Conservation (phyloP, 192 early-diverging fungal genomes). For the Coemansia interrupta region DNA sequence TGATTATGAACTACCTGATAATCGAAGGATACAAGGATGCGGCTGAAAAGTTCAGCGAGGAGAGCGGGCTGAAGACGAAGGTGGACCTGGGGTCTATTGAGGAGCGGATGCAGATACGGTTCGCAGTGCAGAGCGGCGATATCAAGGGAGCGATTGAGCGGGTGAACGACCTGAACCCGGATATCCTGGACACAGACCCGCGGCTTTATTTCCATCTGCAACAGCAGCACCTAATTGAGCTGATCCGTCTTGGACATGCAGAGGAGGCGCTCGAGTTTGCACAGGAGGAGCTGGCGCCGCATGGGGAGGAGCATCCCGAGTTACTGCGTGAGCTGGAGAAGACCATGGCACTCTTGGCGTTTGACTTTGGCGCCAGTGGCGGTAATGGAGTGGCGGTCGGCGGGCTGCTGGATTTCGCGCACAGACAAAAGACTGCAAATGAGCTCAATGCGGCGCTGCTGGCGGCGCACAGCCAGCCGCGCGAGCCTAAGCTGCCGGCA, state of each 20-base stretch:
- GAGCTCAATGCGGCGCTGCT: slow-evolving; percentile 95
- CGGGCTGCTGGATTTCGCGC: slow-evolving; percentile 81
- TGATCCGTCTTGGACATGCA: slow-evolving; percentile 78
- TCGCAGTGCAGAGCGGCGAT: slow-evolving; percentile 84
- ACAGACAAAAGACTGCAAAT: slow-evolving; percentile 87
- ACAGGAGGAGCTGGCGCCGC: slow-evolving; percentile 94
- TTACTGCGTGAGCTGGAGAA: slow-evolving; percentile 91
- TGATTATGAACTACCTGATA: slow-evolving; percentile 98
- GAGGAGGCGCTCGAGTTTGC: slow-evolving; percentile 91
- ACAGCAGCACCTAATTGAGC: slow-evolving; percentile 95
- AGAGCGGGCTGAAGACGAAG: slow-evolving; percentile 73
- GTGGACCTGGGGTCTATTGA: slow-evolving; percentile 88
- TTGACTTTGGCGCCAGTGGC: slow-evolving; percentile 60
- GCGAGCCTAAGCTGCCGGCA: slow-evolving; percentile 88
- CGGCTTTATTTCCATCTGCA: slow-evolving; percentile 93
- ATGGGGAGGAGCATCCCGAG: slow-evolving; percentile 94
- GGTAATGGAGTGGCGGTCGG: slow-evolving; percentile 61
- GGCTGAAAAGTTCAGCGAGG: slow-evolving; percentile 90
- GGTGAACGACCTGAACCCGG: slow-evolving; percentile 98
- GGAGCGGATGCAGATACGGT: slow-evolving; percentile 92
- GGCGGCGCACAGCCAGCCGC: slow-evolving; percentile 84
- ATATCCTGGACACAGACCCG: slow-evolving; percentile 93
- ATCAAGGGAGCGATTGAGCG: slow-evolving; percentile 91
- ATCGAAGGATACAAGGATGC: slow-evolving; percentile 99
- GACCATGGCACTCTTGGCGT: slow-evolving; percentile 96